Base-by-base conservation (phyloP, 257 asterid genomes). In the Dorcoceras hygrometricum region DNA sequence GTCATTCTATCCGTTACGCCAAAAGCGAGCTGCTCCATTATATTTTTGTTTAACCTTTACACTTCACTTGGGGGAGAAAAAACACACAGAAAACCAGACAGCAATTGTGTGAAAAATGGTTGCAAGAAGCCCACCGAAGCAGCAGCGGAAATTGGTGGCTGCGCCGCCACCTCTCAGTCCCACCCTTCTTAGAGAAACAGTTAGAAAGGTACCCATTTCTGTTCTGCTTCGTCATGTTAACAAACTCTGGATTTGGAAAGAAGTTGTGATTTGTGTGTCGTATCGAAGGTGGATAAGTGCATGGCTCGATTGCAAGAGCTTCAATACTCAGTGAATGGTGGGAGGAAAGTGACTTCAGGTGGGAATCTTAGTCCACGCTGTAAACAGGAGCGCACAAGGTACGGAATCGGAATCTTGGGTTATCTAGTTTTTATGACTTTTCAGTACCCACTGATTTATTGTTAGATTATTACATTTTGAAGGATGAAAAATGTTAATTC, bases 261-360 rank as follows among this genome's bases (percentile, higher is more conserved):
- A 22, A 22, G 8, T 63, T 23, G 46, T 16, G 20, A 63, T 63
- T 63, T 34, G 8, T 4, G 62, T 48, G 27, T 48, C 23, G 16
- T 27, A 39, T 68, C 75, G 70, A 69, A 91, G 96, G 96, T 91
- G 85, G 97, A 93, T 26, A 85, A 79, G 74, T 90, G 97, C 73
- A 83, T 90, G 91, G 95, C 94, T 66, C 69, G 99, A 75, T 69
- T 93, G 79, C 95, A 88, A 76, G 99, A 93, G 81, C 97, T 93
- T 62, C 99, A 90, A 23, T 61, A 82, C 80, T 82, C 91, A 31
- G 95, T 91, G 2, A 71, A 82, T 8, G 89, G 89, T 23, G 94
- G 94, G 12, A 63, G 24, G 23, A 89, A 82, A 55, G 74, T 76
- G 72, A 72, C 75, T 10, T 82, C 90, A 31, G 91, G 90, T 11